A percentile compares a stretch with the other conserved stretches of the same genome.
Conservation (phyloP, 305 asterid species). For the Fraxinus sp. region DNA sequence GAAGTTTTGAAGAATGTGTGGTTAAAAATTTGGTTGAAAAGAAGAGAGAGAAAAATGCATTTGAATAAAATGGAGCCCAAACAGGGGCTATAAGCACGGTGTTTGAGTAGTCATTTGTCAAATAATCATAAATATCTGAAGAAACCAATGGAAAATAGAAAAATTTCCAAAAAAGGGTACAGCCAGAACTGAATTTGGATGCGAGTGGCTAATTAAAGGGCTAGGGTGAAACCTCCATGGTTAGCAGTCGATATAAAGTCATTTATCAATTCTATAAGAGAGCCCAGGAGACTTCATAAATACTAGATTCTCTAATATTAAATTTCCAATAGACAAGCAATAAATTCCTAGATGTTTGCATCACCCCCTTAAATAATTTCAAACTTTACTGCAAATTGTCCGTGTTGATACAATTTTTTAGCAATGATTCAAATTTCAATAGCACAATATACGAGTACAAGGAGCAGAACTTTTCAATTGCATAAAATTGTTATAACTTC, state of each 20-base stretch:
- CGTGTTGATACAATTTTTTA: neutral
- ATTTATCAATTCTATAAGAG: neutral
- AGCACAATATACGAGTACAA: slow-evolving; percentile 10
- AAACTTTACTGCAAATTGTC: neutral
- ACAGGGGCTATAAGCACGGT: neutral
- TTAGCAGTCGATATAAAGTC: slow-evolving; percentile 4
- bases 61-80: neutral
- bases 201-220: slow-evolving; percentile 1
- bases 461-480: neutral
- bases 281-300: neutral
- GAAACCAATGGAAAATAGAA: neutral
- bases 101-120: neutral
- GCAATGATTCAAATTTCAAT: slow-evolving; percentile 16
- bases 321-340: neutral
- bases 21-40: too few relatives aligned
- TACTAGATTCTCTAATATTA: neutral
- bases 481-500: slow-evolving; percentile 12
- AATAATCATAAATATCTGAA: neutral
- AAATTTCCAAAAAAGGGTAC: neutral
- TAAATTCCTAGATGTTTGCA: neutral
- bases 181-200: slow-evolving; percentile 2
- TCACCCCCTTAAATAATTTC: neutral
- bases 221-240: neutral
- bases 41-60: too few relatives aligned
- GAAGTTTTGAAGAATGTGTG: too few relatives aligned